phyloP scores from a whole-genome alignment of 768 basidiomycete genomes.

The Boletus rufocinnamomeus region DNA sequence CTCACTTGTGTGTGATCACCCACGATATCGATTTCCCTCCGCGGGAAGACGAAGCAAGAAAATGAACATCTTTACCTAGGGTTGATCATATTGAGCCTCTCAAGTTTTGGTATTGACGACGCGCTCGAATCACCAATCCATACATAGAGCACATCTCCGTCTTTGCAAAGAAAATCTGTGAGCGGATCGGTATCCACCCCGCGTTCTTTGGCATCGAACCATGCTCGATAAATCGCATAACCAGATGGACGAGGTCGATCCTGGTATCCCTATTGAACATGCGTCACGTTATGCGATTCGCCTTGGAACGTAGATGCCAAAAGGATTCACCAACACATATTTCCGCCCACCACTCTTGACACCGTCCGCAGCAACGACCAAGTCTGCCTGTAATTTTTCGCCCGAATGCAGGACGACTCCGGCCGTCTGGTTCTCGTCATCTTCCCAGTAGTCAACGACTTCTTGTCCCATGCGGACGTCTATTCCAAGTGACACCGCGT shows the following conservation, averaged over 20 bases:
- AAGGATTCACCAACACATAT: slow-evolving; percentile 23
- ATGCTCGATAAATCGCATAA: slow-evolving; percentile 33
- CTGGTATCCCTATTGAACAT: slow-evolving; percentile 21
- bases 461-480: slow-evolving; percentile 26
- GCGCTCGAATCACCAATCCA: slow-evolving; percentile 23
- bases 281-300: background rate
- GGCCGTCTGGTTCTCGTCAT: slow-evolving; percentile 1
- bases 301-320: background rate
- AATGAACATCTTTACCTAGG: slow-evolving; percentile 23
- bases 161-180: slow-evolving; percentile 21
- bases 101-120: background rate
- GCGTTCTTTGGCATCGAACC: slow-evolving; percentile 28
- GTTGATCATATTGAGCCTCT: background rate
- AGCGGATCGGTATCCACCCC: slow-evolving; percentile 26
- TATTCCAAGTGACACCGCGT: slow-evolving; percentile 27
- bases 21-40: slow-evolving; percentile 21
- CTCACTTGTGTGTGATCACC: slow-evolving; percentile 27
- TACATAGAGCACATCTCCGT: slow-evolving; percentile 25
- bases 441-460: slow-evolving; percentile 28
- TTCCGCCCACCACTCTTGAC: slow-evolving; percentile 24
- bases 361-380: slow-evolving; percentile 35
- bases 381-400: slow-evolving; percentile 23
- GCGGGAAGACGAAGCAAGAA: slow-evolving; percentile 19
- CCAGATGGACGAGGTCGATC: slow-evolving; percentile 32
- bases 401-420: slow-evolving; percentile 21